These are phyloP conservation scores for Coix lacrymajobi DNA, from an alignment of 176 grass and related monocot species.

Conservation along the genomic window DNA sequence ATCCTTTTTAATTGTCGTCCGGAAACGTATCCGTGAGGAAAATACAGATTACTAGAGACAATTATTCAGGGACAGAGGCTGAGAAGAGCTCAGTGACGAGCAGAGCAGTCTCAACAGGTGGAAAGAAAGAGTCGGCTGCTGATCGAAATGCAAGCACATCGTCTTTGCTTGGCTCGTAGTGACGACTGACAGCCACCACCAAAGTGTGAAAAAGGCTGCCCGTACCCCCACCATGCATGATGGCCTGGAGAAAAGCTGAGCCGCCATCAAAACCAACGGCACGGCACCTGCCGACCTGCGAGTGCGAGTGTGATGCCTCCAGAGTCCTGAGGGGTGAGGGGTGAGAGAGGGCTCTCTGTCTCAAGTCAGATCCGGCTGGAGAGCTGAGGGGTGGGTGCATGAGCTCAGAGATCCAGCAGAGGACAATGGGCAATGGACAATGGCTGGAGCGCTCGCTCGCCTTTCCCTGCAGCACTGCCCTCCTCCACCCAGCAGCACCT, in stretches of 20 bases:
- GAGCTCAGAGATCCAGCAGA: background rate
- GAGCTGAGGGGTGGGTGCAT: too few relatives aligned
- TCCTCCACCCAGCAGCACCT: background rate
- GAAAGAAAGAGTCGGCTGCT: background rate
- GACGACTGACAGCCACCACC: background rate
- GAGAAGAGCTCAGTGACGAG: too few relatives aligned
- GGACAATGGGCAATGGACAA: background rate
- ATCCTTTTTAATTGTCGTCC: too few relatives aligned
- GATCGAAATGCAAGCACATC: background rate
- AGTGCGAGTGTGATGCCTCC: too few relatives aligned
- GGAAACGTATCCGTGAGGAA: too few relatives aligned
- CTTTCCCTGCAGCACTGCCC: background rate
- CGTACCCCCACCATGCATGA: background rate
- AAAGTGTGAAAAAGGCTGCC: background rate
- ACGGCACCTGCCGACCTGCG: too few relatives aligned
- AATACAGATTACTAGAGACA: too few relatives aligned
- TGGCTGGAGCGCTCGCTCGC: background rate
- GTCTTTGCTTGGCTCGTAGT: background rate
- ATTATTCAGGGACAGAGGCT: too few relatives aligned
- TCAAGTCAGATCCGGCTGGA: too few relatives aligned
- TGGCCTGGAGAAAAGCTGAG: background rate
- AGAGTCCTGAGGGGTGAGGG: too few relatives aligned
- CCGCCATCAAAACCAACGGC: background rate
- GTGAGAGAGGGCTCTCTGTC: too few relatives aligned
- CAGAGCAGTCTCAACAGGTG: background rate